Conservation (phyloP, 176 grass and related monocot species). For the Raddia distichophylla region DNA sequence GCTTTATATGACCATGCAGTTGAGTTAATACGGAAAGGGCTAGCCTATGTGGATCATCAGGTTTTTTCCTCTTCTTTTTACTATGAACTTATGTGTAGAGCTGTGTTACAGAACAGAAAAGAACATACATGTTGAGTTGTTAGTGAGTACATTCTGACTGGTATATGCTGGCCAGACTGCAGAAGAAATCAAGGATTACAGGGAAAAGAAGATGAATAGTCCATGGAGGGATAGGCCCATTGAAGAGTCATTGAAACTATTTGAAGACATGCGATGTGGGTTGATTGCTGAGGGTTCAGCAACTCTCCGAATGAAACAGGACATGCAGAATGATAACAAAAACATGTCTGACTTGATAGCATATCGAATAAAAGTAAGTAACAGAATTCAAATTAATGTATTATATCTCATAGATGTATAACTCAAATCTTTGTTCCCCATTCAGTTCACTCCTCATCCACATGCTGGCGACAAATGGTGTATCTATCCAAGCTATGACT, state of each 20-base stretch:
- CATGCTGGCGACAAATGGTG: constrained; percentile 98
- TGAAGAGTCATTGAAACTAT: constrained; percentile 82
- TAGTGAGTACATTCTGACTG: constrained; percentile 21
- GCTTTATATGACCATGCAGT: constrained; percentile 84
- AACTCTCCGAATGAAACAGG: constrained; percentile 95
- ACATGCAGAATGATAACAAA: constrained; percentile 99
- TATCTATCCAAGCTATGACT: constrained; percentile 99
- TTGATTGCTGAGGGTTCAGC: constrained; percentile 85
- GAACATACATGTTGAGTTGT: constrained; percentile 24
- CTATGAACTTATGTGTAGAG: constrained; percentile 8
- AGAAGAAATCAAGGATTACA: constrained; percentile 95
- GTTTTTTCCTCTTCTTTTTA: constrained; percentile 33
- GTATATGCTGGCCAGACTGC: constrained; percentile 59
- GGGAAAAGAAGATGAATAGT: constrained; percentile 96
- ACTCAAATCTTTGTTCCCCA: constrained; percentile 27
- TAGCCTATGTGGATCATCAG: constrained; percentile 99
- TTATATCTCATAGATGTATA: constrained; percentile 21
- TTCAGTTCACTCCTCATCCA: constrained; percentile 91
- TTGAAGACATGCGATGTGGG: constrained; percentile 87
- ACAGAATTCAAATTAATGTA: constrained; percentile 13
- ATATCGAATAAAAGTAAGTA: constrained; percentile 96
- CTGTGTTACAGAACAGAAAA: constrained; percentile 1
- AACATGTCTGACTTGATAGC: constrained; percentile 98
- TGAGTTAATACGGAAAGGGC: constrained; percentile 80
- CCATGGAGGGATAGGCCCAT: constrained; percentile 94